These are phyloP conservation scores for Hyphodiscus sp. DNA, from an alignment of 2,329 filamentous ascomycete genomes.

Conservation along the genomic window DNA sequence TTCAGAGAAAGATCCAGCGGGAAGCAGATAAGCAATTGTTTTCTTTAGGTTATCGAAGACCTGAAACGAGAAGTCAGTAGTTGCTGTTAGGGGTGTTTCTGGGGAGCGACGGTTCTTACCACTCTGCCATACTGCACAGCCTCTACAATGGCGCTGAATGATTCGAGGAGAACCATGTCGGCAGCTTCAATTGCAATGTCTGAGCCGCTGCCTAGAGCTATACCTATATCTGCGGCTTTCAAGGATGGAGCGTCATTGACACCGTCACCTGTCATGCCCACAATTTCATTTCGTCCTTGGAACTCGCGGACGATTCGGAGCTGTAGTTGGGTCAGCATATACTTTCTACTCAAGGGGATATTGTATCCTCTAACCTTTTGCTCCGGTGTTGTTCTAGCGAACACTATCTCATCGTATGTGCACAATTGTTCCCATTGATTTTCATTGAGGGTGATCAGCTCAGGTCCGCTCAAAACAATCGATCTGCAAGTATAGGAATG, in stretches of 20 bases:
- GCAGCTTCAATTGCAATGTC: conserved; percentile 59
- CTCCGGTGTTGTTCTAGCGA: conserved; percentile 69
- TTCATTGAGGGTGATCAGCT: conserved; percentile 59
- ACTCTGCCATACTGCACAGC: conserved; percentile 46
- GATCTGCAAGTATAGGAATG: conserved; percentile 29
- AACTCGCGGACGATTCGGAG: conserved; percentile 73
- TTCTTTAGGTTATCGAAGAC: conserved; percentile 50
- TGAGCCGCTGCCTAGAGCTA: conserved; percentile 57
- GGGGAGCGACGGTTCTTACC: conserved; percentile 14
- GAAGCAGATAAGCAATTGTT: conserved; percentile 49
- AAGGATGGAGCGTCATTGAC: conserved; percentile 50
- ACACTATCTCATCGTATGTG: conserved; percentile 66
- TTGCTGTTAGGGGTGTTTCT: too few species aligned
- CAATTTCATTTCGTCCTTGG: conserved; percentile 51
- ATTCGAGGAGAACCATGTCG: conserved; percentile 46
- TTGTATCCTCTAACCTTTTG: conserved; percentile 46
- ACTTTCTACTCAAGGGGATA: background rate
- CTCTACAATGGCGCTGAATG: conserved; percentile 46
- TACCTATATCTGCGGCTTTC: conserved; percentile 48
- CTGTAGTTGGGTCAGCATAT: conserved; percentile 1
- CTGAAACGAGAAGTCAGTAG: too few species aligned
- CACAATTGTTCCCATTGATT: conserved; percentile 61
- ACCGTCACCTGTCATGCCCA: conserved; percentile 53
- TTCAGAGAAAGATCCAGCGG: conserved; percentile 53
- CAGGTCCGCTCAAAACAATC: conserved; percentile 58